Evolutionary conservation across 164 flowering plant species (phyloP), one percentile per base, ranked within the genome.

Genomic region (Stephania japonica): DNA sequence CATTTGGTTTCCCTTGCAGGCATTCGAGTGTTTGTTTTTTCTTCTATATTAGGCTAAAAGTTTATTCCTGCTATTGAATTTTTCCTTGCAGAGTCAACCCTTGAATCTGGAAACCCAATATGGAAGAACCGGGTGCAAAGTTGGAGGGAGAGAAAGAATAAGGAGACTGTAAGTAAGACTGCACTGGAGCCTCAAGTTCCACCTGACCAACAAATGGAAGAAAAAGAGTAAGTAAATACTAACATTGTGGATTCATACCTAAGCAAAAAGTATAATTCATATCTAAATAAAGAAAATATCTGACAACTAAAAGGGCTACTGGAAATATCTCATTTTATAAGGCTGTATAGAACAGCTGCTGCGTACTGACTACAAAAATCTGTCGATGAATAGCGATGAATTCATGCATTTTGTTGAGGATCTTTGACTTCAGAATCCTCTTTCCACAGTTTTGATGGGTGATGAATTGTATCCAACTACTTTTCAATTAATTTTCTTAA

Each of bases 121-220:
- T 95, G 99, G 98, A 93, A 90, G 89, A 93, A 89, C 75, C 83
- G 99, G 64, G 94, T 95, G 68, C 95, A 87, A 76, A 91, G 99
- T 75, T 95, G 99, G 99, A 93, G 85, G 79, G 99, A 88, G 24
- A 91, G 91, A 79, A 91, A 90, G 82, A 83, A 80, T 72, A 86
- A 85, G 83, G 75, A 78, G 73, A 26, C 44, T 67, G 69, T 4
- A 21, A 89, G 86, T 74, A 84, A 84, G 75, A 83, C 56, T 66
- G 83, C 56, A 38, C 81, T 81, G 43, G 90, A 83, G 80, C 84
- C 81, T 49, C 74, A 84, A 76, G 65, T 85, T 81, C 99, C 98
- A 77, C 69, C 85, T 0, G 91, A 87, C 77, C 94, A 91, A 74
- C 93, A 86, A 38, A 91, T 93, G 93, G 94, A 88, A 75, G 99